Conservation (phyloP, 1,284 basidiomycete genomes). For the Hymenochaete sp. region DNA sequence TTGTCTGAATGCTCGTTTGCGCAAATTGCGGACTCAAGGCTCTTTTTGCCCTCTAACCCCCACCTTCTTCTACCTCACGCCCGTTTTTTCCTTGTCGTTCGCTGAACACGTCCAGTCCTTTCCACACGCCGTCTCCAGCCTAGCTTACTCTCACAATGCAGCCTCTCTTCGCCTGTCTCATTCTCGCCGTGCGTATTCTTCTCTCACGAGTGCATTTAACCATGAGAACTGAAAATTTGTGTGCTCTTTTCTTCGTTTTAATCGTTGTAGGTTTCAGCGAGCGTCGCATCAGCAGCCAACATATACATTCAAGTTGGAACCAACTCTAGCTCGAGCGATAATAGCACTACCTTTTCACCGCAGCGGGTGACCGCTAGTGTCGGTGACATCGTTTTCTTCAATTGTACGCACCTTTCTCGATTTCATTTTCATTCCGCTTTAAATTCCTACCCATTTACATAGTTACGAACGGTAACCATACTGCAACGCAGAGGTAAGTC, state of each 20-base stretch:
- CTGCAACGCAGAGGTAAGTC: slow-evolving; percentile 49
- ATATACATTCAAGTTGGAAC: slow-evolving; percentile 37
- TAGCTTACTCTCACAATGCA: background rate
- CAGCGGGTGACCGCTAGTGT: slow-evolving; percentile 35
- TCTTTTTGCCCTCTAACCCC: background rate
- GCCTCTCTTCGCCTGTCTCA: background rate
- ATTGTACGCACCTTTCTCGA: slow-evolving; percentile 32
- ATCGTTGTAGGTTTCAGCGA: slow-evolving; percentile 1
- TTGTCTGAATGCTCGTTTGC: too few relatives aligned
- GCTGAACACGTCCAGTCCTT: slow-evolving; percentile 1
- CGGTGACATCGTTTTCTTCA: slow-evolving; percentile 47
- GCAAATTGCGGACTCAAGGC: too few relatives aligned
- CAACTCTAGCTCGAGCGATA: slow-evolving; percentile 34
- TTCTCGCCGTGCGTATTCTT: slow-evolving; percentile 1
- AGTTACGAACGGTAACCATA: slow-evolving; percentile 52
- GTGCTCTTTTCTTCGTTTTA: slow-evolving; percentile 1
- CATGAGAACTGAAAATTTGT: background rate
- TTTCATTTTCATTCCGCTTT: background rate
- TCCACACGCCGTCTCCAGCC: background rate
- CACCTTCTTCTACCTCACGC: background rate
- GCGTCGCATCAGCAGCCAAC: slow-evolving; percentile 25
- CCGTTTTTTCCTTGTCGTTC: background rate
- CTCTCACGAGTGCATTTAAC: background rate
- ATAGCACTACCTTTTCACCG: slow-evolving; percentile 39
- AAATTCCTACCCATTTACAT: slow-evolving; percentile 2